Evolutionary conservation across 495 filamentous ascomycete species (phyloP).

Genomic region (Hyphodiscus hymeniophilus): DNA sequence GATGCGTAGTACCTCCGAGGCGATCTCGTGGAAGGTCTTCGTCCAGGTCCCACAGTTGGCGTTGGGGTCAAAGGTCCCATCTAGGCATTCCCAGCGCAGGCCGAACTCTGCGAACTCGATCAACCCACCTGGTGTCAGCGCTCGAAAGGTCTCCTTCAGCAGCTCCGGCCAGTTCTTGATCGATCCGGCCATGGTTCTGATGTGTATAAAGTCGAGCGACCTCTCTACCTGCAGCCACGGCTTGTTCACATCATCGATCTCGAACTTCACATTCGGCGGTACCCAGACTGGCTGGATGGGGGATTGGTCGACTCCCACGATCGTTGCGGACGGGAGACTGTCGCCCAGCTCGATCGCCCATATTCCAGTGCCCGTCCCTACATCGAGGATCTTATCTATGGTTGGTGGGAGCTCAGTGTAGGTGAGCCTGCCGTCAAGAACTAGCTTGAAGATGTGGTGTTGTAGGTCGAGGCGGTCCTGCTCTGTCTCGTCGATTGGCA

Average conservation of each 20-base stretch:
- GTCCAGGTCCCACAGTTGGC: constrained; percentile 22
- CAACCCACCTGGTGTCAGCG: constrained; percentile 34
- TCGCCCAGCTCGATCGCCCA: constrained; percentile 40
- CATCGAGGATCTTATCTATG: constrained; percentile 41
- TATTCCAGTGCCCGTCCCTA: constrained; percentile 45
- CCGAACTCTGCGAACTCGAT: constrained; percentile 35
- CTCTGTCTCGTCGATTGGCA: constrained; percentile 22
- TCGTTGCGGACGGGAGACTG: constrained; percentile 1
- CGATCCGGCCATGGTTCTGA: constrained; percentile 32
- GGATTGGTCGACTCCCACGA: constrained; percentile 37
- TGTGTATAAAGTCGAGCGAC: constrained; percentile 44
- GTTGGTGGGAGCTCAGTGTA: constrained; percentile 28
- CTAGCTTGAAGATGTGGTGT: constrained; percentile 31
- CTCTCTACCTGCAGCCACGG: constrained; percentile 32
- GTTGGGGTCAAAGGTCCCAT: constrained; percentile 4
- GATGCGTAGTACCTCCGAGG: constrained; percentile 19
- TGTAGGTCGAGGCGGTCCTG: constrained; percentile 23
- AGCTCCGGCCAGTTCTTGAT: constrained; percentile 6
- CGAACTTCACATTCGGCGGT: constrained; percentile 46
- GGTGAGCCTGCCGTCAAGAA: constrained; percentile 39
- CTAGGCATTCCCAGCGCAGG: constrained; percentile 27
- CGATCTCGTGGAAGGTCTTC: constrained; percentile 28
- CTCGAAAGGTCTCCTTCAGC: background rate
- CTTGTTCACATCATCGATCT: constrained; percentile 41
- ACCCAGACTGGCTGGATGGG: constrained; percentile 33